Percentiles rank a stretch among this genome's conserved stretches.
Evolutionary conservation across 176 grass and related monocot genomes (phyloP).

Genomic region (Oryza rufipogon): DNA sequence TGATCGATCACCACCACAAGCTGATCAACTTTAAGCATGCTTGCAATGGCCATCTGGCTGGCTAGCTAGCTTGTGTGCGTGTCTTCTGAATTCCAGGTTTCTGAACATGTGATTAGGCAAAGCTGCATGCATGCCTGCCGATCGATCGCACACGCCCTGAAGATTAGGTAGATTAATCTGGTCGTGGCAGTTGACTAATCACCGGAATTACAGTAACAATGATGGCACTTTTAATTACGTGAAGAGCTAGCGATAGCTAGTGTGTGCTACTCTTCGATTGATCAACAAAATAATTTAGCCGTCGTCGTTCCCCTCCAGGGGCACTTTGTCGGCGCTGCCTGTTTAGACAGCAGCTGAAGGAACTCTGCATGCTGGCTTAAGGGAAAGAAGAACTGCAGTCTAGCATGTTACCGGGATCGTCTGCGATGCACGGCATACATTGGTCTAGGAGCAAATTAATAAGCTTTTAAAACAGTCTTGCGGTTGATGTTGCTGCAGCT

Average conservation of each 20-base stretch:
- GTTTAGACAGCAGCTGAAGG: slow-evolving; percentile 22
- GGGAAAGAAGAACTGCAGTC: not conserved
- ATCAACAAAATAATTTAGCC: not conserved
- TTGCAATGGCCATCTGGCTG: not conserved
- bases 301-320: slow-evolving; percentile 15
- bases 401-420: slow-evolving; percentile 25
- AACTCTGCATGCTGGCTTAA: not conserved
- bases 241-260: not conserved
- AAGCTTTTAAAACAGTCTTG: not conserved
- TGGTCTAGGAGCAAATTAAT: not conserved
- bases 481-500: not conserved
- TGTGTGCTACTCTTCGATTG: not conserved
- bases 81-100: not conserved
- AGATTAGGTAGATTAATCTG: slow-evolving; percentile 9
- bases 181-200: slow-evolving; percentile 10
- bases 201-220: not conserved
- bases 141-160: slow-evolving; percentile 10
- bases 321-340: slow-evolving; percentile 35
- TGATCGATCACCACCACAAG: too few relatives aligned
- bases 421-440: slow-evolving; percentile 4
- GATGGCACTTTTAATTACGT: not conserved
- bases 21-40: not conserved
- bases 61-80: not conserved
- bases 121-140: too few relatives aligned
- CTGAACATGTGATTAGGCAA: not conserved